Base-by-base conservation (phyloP, 305 asterid species). In the Stenogyne calaminthoides region DNA sequence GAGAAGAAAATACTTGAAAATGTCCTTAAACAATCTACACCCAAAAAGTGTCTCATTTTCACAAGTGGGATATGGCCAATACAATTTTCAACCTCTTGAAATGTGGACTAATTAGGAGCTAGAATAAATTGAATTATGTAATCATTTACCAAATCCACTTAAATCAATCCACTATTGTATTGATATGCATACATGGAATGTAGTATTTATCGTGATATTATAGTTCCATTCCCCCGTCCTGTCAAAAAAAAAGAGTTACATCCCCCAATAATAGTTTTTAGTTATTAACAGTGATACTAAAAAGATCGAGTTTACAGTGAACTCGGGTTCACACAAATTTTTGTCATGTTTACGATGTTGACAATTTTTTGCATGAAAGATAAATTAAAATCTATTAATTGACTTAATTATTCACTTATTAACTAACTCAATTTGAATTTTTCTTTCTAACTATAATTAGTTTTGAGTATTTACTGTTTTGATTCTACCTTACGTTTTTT, bases 1-100 rank as follows among this genome's bases (percentile, higher is more conserved):
- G 15, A 63, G 34, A 60, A 39, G 15, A 46, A 57, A 16, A 81
- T 84, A 34, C 91, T 75, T 67, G 70, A 64, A 52, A 0, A 42
- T 83, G 88, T 87, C 87, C 59, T 67, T 57, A 20, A 20, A 77
- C 80, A 8, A 70, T 59, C n/a, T 15, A 32, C 34, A 47, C 77
- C 81, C 70, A 74, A 78, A 79, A 75, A 70, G 65, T 65, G 46
- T 52, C 46, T 80, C 72, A 64, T 69, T 76, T 78, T 77, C 77
- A 65, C 42, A 58, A 22, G 73, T 81, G 70, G 63, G 66, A 69
- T 62, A 18, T 67, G 62, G 60, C 73, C 25, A 25, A 44, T 39
- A 37, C 12, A 66, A 46, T 76, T 59, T 72, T 70, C 27, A 56
- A 42, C 56, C 51, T 52, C 12, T 22, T 22, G 3, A 59, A 64